Base-by-base conservation (phyloP, 768 basidiomycete genomes). In the Myochromella boudieri region DNA sequence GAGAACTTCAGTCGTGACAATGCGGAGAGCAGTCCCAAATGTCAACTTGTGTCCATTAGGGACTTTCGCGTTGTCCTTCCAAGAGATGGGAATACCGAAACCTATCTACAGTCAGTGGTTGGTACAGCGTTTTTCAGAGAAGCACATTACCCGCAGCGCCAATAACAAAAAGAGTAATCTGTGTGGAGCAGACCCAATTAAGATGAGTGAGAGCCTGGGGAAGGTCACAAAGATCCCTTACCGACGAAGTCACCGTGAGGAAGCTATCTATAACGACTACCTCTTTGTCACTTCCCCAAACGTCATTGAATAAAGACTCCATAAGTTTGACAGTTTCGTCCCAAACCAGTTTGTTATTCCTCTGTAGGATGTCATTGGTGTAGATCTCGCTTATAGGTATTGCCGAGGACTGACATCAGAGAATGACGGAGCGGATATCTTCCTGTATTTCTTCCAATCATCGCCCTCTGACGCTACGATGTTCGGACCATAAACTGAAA, bases 371-470 rank as follows among this genome's bases (percentile, higher is more conserved):
- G n/a, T n/a, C n/a, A n/a, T n/a, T n/a, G n/a, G n/a, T n/a, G n/a
- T n/a, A n/a, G n/a, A n/a, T n/a, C n/a, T n/a, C n/a, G n/a, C n/a
- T n/a, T n/a, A n/a, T n/a, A n/a, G n/a, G n/a, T n/a, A n/a, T n/a
- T n/a, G 14, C 8, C 12, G 14, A 22, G 2, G 6, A 49, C 64
- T 34, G 44, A 81, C 81, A 60, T 84, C 82, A 5, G 80, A 79
- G 59, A 85, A 86, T 0, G 81, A 76, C 14, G 83, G 82, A 1
- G 80, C 80, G 14, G 76, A 66, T 32, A 86, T 75, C 58, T 79
- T 82, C 37, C 83, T 65, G 51, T 82, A 82, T 24, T 75, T 74
- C 60, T 83, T 83, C 84, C 84, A 87, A 48, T 79, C 71, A 3
- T 80, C 76, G 17, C 77, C 80, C 54, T 86, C 84, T 0, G 80